A percentile compares a stretch with the other conserved stretches of the same genome.
Evolutionary conservation across 2,329 filamentous ascomycete genomes (phyloP).

Genomic region (Penicillium expansum): DNA sequence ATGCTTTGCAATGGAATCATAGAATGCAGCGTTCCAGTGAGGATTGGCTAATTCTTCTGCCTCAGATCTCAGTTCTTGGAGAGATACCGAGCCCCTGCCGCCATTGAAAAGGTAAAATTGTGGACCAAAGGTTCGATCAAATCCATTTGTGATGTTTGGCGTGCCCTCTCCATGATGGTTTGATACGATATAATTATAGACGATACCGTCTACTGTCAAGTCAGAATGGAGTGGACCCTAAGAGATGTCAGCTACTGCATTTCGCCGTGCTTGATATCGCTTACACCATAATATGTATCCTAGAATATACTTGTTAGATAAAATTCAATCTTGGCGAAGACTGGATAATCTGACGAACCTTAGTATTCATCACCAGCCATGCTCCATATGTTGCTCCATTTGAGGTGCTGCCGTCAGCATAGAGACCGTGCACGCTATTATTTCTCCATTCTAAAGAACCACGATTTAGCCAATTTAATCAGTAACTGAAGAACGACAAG

Average conservation of each 20-base stretch:
- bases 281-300: constrained; percentile 32
- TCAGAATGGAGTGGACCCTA: constrained; percentile 61
- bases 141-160: constrained; percentile 63
- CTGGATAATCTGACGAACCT: constrained; percentile 52
- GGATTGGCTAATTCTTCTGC: constrained; percentile 53
- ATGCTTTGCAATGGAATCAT: constrained; percentile 60
- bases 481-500: background rate
- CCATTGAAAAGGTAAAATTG: constrained; percentile 64
- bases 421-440: constrained; percentile 57
- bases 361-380: constrained; percentile 64
- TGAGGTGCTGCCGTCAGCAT: constrained; percentile 52
- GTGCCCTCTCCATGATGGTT: constrained; percentile 64
- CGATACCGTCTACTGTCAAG: constrained; percentile 61
- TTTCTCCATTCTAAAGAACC: constrained; percentile 49
- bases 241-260: background rate
- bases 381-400: constrained; percentile 55
- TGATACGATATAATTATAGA: constrained; percentile 64
- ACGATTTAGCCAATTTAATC: background rate
- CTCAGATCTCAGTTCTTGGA: constrained; percentile 53
- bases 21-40: constrained; percentile 59
- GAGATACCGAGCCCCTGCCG: constrained; percentile 46
- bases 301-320: constrained; percentile 1
- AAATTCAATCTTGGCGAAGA: background rate
- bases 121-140: constrained; percentile 64
- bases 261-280: background rate